A percentile compares a stretch with the other conserved stretches of the same genome.
These are phyloP conservation scores for Erythrophleum ivorense DNA, from an alignment of 331 rosid species.

Conservation along the genomic window DNA sequence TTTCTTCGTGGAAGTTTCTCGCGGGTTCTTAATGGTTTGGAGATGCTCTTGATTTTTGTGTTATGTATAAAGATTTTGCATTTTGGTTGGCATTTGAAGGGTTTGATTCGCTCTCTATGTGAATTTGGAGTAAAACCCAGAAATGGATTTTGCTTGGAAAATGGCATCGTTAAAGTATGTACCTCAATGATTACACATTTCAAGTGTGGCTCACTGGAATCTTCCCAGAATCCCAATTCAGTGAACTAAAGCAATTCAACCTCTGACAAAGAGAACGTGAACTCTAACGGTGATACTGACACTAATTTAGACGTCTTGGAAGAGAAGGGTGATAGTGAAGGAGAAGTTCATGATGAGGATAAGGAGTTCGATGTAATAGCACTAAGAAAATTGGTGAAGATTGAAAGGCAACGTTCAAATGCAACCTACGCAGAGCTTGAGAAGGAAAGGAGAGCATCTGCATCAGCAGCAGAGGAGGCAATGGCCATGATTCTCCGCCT, in stretches of 20 bases:
- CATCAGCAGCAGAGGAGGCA: slow-evolving; percentile 71
- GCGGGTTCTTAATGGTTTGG: slow-evolving; percentile 40
- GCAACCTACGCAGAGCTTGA: slow-evolving; percentile 66
- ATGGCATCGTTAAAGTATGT: slow-evolving; percentile 3
- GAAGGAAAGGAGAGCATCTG: slow-evolving; percentile 67
- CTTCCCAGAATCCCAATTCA: slow-evolving; percentile 4
- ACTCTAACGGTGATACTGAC: slow-evolving; percentile 10
- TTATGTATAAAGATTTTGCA: slow-evolving; percentile 51
- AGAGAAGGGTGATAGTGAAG: slow-evolving; percentile 16
- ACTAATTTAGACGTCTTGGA: not conserved
- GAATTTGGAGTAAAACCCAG: slow-evolving; percentile 42
- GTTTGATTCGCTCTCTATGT: slow-evolving; percentile 44
- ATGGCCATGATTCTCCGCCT: slow-evolving; percentile 83
- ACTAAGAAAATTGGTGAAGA: slow-evolving; percentile 57
- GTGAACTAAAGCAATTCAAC: not conserved
- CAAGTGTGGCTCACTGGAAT: slow-evolving; percentile 20
- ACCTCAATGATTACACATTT: slow-evolving; percentile 36
- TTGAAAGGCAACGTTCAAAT: slow-evolving; percentile 49
- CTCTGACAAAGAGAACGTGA: not conserved
- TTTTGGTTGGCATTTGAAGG: slow-evolving; percentile 35
- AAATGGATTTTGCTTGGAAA: slow-evolving; percentile 39
- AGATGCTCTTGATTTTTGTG: slow-evolving; percentile 43
- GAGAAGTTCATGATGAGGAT: slow-evolving; percentile 33
- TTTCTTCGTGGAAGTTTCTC: slow-evolving; percentile 49
- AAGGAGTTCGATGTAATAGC: slow-evolving; percentile 48